Evolutionary conservation across 495 filamentous ascomycete genomes (phyloP), one percentile per base, ranked within the genome.

Genomic region (Barbatosphaeria neglecta): DNA sequence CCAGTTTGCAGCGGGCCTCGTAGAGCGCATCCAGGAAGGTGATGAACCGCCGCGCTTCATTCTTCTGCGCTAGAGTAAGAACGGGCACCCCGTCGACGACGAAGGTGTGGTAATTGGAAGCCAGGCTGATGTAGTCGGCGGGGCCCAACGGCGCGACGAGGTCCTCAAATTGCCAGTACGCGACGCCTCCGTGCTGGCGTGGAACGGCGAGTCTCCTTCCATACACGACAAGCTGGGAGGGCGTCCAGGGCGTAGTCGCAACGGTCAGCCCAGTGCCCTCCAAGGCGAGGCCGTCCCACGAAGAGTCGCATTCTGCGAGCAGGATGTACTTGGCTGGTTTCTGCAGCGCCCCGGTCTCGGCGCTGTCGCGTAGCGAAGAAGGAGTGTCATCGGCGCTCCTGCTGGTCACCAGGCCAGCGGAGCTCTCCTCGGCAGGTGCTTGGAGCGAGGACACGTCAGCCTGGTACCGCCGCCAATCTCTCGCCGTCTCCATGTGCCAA

Each of bases 101-200:
- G 43, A 87, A 64, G 0, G 82, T 84, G 57, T 84, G 81, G 59
- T 75, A 86, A 44, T 66, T 80, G 1, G 79, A 83, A 1, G 83
- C 80, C 46, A 86, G 65, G 7, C 78, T 80, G 44, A 84, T 78
- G 62, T 85, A 86, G 63, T 87, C 83, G 18, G 83, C 82, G 27
- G 81, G 79, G 0, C 82, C 83, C 20, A 84, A 72, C 6, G 62
- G 60, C 6, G 61, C 60, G 43, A 80, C 83, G 6, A 87, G 72
- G 24, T 80, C 71, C 23, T 54, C 37, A 50, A 86, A 86, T 22
- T 70, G 67, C 75, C 77, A 83, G 27, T 60, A 57, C 3, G 75
- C 65, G 11, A 72, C 55, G 16, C 76, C 75, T 15, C 58, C 47
- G 40, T 68, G 56, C 19, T 73, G 66, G 7, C 61, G 61, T 9